Conservation (phyloP, 345 rosid genomes). For the Eucalyptus pumila region DNA sequence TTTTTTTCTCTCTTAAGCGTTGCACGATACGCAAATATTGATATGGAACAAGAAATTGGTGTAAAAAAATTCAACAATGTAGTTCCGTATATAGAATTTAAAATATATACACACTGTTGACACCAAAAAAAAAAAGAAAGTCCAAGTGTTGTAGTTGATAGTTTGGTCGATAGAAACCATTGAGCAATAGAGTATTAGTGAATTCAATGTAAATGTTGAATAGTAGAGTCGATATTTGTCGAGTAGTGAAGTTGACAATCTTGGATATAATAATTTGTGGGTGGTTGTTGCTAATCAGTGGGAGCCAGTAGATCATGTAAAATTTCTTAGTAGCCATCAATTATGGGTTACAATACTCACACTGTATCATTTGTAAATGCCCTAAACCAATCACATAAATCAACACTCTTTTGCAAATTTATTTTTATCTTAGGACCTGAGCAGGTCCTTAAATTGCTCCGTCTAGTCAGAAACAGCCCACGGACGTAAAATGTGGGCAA, state of each 20-base stretch:
- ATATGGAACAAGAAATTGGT: not conserved
- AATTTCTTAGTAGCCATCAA: not conserved
- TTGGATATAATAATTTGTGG: not conserved
- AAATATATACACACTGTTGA: accelerated
- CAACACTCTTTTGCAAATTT: not conserved
- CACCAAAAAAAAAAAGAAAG: not conserved
- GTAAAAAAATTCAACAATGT: not conserved
- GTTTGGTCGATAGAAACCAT: not conserved
- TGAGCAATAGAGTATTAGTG: not conserved
- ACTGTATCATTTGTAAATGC: not conserved
- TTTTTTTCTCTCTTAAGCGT: not conserved
- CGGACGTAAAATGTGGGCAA: too few relatives aligned
- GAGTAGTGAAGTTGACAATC: not conserved
- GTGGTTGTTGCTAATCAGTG: not conserved
- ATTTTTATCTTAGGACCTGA: too few relatives aligned
- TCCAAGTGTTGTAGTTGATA: accelerated
- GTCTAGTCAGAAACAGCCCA: too few relatives aligned
- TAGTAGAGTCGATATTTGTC: not conserved
- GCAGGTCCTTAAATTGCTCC: too few relatives aligned
- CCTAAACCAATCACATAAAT: not conserved
- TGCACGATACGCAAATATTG: not conserved
- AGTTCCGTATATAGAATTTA: not conserved
- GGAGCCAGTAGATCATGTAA: not conserved
- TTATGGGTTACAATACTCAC: not conserved
- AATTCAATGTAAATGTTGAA: not conserved